Conservation (phyloP, 371 early-diverging fungal genomes). For the Circinella umbellata region DNA sequence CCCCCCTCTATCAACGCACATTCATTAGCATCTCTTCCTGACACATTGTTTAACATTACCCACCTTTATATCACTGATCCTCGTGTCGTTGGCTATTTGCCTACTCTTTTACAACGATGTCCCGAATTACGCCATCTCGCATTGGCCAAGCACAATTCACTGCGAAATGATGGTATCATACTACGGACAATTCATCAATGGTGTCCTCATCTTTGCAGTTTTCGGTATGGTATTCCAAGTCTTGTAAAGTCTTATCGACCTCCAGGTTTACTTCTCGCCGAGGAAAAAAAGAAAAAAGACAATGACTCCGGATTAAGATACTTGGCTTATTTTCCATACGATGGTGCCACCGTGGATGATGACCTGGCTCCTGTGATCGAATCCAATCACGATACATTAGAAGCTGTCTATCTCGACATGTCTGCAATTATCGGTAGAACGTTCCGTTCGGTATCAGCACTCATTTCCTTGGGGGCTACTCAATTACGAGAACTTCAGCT, state of each 20-base stretch:
- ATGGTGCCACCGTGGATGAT: not conserved
- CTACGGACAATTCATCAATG: conserved; percentile 1
- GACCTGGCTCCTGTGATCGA: not conserved
- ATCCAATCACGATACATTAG: not conserved
- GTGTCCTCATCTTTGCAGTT: conserved; percentile 1
- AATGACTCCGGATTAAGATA: not conserved
- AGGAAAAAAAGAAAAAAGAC: not conserved
- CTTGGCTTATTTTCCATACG: conserved; percentile 4
- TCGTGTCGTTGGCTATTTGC: not conserved
- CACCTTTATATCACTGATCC: conserved; percentile 8
- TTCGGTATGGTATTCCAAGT: not conserved
- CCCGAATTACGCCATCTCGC: conserved; percentile 2
- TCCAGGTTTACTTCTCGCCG: not conserved
- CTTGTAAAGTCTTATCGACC: not conserved
- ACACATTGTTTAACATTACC: not conserved
- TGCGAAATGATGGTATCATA: not conserved
- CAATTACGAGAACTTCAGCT: conserved; percentile 4
- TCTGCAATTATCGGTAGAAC: not conserved
- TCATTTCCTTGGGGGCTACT: not conserved
- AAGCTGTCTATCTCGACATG: conserved; percentile 4
- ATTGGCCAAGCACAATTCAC: conserved; percentile 1
- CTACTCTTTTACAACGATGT: conserved; percentile 6
- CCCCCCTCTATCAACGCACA: not conserved
- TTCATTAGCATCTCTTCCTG: not conserved
- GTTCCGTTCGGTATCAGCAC: not conserved